Base-by-base conservation (phyloP, 768 basidiomycete species). In the Trametes maxima region DNA sequence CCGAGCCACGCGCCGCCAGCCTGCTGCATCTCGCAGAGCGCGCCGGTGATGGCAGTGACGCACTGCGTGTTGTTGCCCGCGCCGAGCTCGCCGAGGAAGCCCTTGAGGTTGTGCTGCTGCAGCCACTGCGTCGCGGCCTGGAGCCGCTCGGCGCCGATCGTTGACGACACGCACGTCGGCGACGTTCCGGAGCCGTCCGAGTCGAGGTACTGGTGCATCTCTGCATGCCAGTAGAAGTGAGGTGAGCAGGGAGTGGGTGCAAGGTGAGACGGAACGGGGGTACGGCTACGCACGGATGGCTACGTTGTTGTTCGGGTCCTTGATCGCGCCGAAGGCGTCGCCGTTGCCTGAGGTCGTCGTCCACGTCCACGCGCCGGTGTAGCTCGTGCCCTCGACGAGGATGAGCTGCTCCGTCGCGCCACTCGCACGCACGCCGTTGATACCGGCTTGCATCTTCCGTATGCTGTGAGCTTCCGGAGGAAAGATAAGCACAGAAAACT, bases 151-250 rank as follows among this genome's bases (percentile, higher is more conserved):
- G 77, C 79, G 57, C 85, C 85, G 67, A 87, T 85, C 28, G 83
- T 85, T 17, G 79, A 74, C 10, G 81, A 84, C 39, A 87, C 85
- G 68, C 86, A 88, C 24, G 73, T 78, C 1, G 68, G 68, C 48
- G 71, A 78, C 8, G 85, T 86, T 52, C 84, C 84, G 19, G 84
- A 85, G 64, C 83, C 80, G 67, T 88, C 85, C 37, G 79, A 80
- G 72, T 87, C 85, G 65, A 88, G 85, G 76, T 88, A 88, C 70
- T 87, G 85, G 71, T 88, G 85, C 83, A 87, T 86, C 69, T 88
- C 84, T 82, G 67, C 3, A n/a, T 54, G 49, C 25, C 33, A 2
- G 44, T 53, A 19, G 53, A 36, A 43, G 37, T n/a, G 22, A 28
- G 37, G 43, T 61, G 12, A 22, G 21, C 33, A 19, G 35, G 45